phyloP scores from a whole-genome alignment of 306 rosid species.

The Lathyrus oleraceus region DNA sequence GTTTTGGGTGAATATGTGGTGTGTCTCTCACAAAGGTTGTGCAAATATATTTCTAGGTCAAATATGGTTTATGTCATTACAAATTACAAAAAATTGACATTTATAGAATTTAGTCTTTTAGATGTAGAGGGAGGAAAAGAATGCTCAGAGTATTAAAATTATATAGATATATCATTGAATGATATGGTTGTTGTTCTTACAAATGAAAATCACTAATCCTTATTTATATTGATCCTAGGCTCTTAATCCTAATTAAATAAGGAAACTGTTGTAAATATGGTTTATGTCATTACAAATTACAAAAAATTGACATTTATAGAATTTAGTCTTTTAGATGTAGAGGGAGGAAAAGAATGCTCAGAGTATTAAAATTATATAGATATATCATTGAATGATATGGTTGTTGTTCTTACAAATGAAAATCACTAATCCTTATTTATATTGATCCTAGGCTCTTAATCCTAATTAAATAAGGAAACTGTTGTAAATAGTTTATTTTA shows the following conservation, averaged over 20 bases:
- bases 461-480: constrained; percentile 4
- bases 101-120: not conserved
- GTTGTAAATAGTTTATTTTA: too few species aligned
- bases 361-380: not conserved
- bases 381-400: constrained; percentile 15
- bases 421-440: not conserved
- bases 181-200: constrained; percentile 11
- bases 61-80: constrained; percentile 17
- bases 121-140: not conserved
- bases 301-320: not conserved
- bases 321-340: not conserved
- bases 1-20: too few species aligned
- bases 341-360: not conserved
- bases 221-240: too few species aligned
- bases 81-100: constrained; percentile 4
- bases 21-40: too few species aligned
- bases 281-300: constrained; percentile 3
- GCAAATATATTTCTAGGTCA: constrained; percentile 17
- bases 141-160: not conserved
- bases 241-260: constrained; percentile 16
- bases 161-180: not conserved
- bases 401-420: not conserved
- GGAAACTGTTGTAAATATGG: not conserved
- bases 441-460: not conserved
- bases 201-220: not conserved